phyloP scores from a whole-genome alignment of 805 yeast species.

The Candida pseudofarinosa region DNA sequence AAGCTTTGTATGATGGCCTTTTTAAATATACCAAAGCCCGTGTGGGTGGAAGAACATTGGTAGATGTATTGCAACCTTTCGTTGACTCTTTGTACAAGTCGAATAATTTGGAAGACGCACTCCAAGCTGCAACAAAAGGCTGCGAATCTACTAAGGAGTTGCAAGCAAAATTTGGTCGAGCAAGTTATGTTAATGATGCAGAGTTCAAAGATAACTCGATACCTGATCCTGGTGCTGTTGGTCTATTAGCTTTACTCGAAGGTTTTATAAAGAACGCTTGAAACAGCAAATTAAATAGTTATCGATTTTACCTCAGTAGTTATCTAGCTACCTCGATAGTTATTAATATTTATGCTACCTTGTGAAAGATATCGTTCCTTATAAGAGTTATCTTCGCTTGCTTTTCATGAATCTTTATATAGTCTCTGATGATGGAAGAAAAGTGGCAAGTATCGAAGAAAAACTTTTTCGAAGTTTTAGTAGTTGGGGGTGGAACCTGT shows the following conservation, averaged over 20 bases:
- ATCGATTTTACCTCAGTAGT: slow-evolving; percentile 5
- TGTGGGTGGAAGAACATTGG: slow-evolving; percentile 80
- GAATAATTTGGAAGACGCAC: slow-evolving; percentile 55
- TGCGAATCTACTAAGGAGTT: slow-evolving; percentile 71
- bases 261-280: slow-evolving; percentile 41
- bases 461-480: slow-evolving; percentile 31
- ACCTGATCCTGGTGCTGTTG: slow-evolving; percentile 96
- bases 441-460: slow-evolving; percentile 7
- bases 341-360: slow-evolving; percentile 2
- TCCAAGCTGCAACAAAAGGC: slow-evolving; percentile 66
- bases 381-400: not conserved
- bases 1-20: slow-evolving; percentile 63
- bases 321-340: slow-evolving; percentile 8
- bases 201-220: slow-evolving; percentile 66
- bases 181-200: slow-evolving; percentile 75
- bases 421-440: not conserved
- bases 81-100: slow-evolving; percentile 54
- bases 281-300: too few relatives aligned
- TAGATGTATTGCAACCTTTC: slow-evolving; percentile 88
- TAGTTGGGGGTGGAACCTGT: slow-evolving; percentile 48
- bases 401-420: not conserved
- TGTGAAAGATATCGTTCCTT: slow-evolving; percentile 1
- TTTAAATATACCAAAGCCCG: slow-evolving; percentile 88
- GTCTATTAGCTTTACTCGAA: slow-evolving; percentile 58
- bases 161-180: slow-evolving; percentile 89